A percentile compares a stretch with the other conserved stretches of the same genome.
Evolutionary conservation across 306 rosid genomes (phyloP).

Genomic region (Cucumis cinereus): DNA sequence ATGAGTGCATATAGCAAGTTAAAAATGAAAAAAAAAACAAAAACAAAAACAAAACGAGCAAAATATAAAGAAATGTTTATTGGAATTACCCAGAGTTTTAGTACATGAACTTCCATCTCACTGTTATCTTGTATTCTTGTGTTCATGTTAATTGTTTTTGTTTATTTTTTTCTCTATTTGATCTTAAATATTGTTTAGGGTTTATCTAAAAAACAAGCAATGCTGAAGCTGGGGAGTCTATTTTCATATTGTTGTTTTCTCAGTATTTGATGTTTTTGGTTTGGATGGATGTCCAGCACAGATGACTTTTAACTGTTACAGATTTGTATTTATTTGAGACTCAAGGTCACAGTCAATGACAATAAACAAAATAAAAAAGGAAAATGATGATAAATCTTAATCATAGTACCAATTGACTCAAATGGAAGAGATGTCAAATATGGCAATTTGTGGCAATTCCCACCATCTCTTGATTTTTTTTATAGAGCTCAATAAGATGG

Average conservation of each 20-base stretch:
- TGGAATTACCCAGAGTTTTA: background rate
- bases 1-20: background rate
- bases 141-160: background rate
- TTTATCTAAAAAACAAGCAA: background rate
- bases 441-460: background rate
- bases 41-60: background rate
- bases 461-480: background rate
- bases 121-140: background rate
- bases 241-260: background rate
- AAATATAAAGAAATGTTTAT: too few relatives aligned
- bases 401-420: background rate
- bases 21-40: too few relatives aligned
- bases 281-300: background rate
- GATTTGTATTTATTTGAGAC: background rate
- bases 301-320: background rate
- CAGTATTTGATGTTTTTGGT: background rate
- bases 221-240: background rate
- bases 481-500: background rate
- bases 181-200: background rate
- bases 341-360: background rate
- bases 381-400: background rate
- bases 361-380: background rate
- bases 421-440: background rate
- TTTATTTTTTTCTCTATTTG: background rate
- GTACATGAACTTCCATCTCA: background rate